Percentiles rank a stretch among this genome's conserved stretches.
phyloP scores from a whole-genome alignment of 2,329 filamentous ascomycete genomes.

The Colletotrichum tamarilloi region DNA sequence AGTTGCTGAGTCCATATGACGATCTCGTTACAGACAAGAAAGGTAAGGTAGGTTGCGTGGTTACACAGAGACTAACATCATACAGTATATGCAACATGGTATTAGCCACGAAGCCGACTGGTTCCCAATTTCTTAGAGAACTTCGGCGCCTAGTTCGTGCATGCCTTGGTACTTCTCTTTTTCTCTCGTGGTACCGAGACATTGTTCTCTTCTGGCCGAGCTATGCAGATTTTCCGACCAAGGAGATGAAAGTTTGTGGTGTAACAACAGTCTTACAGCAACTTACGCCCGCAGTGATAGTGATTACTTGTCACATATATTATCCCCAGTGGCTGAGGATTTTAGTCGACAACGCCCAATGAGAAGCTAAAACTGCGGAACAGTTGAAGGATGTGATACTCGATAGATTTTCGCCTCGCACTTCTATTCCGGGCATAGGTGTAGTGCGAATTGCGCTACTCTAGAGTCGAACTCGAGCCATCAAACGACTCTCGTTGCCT shows the following conservation, averaged over 20 bases:
- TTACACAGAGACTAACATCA: neutral
- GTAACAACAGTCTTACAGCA: neutral
- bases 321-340: neutral
- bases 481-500: neutral
- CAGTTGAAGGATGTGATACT: neutral
- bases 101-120: neutral
- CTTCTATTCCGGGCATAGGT: constrained; percentile 8
- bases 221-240: constrained; percentile 17
- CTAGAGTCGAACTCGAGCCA: neutral
- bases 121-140: neutral
- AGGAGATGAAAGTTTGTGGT: neutral
- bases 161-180: neutral
- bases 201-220: neutral
- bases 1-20: neutral
- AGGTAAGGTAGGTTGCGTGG: neutral
- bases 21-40: neutral
- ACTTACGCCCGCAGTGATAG: neutral
- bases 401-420: constrained; percentile 3
- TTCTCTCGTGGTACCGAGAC: neutral
- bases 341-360: neutral
- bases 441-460: neutral
- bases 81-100: neutral
- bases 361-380: constrained; percentile 3
- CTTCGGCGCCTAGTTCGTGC: neutral
- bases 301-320: neutral